Base-by-base conservation (phyloP, 2,329 filamentous ascomycete species). In the Calonectria honghensis region DNA sequence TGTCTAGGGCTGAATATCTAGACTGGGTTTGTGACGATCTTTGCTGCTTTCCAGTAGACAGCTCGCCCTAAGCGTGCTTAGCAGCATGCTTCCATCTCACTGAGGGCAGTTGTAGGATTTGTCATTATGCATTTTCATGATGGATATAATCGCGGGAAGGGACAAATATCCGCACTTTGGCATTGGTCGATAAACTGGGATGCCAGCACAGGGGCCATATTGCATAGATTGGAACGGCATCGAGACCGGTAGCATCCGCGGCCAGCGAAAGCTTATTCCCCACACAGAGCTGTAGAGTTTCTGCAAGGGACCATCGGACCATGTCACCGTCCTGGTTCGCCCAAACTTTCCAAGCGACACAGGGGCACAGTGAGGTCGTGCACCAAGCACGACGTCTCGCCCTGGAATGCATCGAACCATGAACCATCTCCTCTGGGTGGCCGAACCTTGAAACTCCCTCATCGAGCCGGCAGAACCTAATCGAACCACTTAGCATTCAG, bases 301-400 rank as follows among this genome's bases (percentile, higher is more conserved):
- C 57, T 63, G 57, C 57, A 63, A 63, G 57, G 57, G 57, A 63
- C 57, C 57, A 41, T 63, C 57, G 41, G 57, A 41, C 57, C 57
- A 41, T 45, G 57, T 39, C 57, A 27, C 57, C 37, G n/a, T 63
- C 24, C 27, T 45, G 35, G 35, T 6, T 63, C n/a, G 14, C 35
- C n/a, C 57, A 63, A 63, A 63, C 35, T 13, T 63, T 63, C 57
- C 57, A 63, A 63, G 57, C 35, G 57, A 63, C 57, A 41, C 35
- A 61, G 35, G 57, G 52, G 14, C 52, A 35, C 29, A 32, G 29
- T 35, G 57, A 63, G 35, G 35, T 63, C 16, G 57, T 63, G 35
- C 57, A 27, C 57, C 27, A 27, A 18, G 24, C 57, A 24, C 32
- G 41, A 14, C 35, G 35, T 16, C 39, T 29, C 24, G 57, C 35